Evolutionary conservation across 305 asterid species (phyloP), one percentile per base, ranked within the genome.

Genomic region (Rubia tinctorum): DNA sequence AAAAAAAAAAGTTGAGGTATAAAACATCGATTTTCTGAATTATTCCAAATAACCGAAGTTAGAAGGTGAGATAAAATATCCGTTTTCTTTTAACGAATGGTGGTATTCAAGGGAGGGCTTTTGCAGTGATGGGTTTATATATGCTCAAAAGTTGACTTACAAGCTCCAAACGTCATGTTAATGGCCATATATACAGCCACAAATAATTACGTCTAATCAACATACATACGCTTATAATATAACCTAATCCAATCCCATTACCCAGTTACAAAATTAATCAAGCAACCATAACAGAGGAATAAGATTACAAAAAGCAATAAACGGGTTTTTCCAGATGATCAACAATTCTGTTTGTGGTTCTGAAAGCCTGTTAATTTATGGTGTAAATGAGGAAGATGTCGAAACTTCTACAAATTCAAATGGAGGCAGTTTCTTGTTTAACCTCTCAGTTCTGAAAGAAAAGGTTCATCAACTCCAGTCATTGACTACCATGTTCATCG

Each of bases 401-500:
- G 72, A 39, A 34, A 20, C 77, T 55, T n/a, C 83, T 14, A 27
- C 79, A 6, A 76, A 78, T 7, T 60, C 87, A 25, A 22, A 70
- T 30, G 76, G 81, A 3, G 55, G 13, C 34, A 66, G 3, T 61
- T 91, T 92, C 76, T 82, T 90, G 20, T 88, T 82, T 85, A 86
- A 87, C 72, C 86, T 92, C 0, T 88, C 96, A 0, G 37, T 89
- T 63, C 83, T 92, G 18, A 88, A 84, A 69, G 93, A 86, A 20
- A 89, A 85, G 73, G 83, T 90, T 53, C 80, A 86, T 53, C 96
- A 92, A 58, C 80, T 89, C 1, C 86, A 89, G 27, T 86, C 96
- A 7, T 78, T 90, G 17, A 86, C 92, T 17, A 68, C 79, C 44
- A 74, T 87, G 10, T 77, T 86, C 73, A 5, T 90, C 59, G 20